phyloP scores from a whole-genome alignment of 768 basidiomycete species.

The Floccularia luteovirens region DNA sequence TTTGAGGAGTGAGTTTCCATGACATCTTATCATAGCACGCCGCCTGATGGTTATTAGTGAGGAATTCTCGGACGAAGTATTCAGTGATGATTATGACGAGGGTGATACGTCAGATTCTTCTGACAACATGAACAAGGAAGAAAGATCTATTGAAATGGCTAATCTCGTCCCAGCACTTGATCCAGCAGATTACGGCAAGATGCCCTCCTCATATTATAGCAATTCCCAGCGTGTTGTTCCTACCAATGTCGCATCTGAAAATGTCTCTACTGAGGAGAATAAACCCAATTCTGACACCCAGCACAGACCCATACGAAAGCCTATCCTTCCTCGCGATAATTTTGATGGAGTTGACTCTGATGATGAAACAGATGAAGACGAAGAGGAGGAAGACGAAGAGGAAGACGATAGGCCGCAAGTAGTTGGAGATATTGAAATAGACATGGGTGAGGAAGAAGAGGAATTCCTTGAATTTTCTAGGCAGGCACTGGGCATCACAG shows the following conservation, averaged over 20 bases:
- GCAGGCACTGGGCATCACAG: conserved; percentile 81
- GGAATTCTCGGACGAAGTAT: conserved; percentile 57
- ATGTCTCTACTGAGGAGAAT: conserved; percentile 4
- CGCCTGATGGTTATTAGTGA: conserved; percentile 37
- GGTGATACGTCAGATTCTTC: too few relatives aligned
- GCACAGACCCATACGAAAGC: conserved; percentile 55
- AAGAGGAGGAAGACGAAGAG: conserved; percentile 44
- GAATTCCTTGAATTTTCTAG: conserved; percentile 95
- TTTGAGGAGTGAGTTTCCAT: conserved; percentile 75
- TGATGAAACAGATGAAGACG: conserved; percentile 73
- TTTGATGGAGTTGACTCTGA: conserved; percentile 95
- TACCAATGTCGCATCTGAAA: conserved; percentile 34
- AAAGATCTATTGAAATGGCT: conserved; percentile 46
- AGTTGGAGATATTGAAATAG: conserved; percentile 77
- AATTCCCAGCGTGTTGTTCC: conserved; percentile 64
- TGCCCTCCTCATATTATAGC: conserved; percentile 63
- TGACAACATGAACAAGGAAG: conserved; percentile 35
- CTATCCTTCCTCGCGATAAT: conserved; percentile 72
- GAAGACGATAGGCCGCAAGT: conserved; percentile 83
- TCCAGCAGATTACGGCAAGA: conserved; percentile 82
- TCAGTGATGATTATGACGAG: conserved; percentile 49
- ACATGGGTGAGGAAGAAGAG: conserved; percentile 90
- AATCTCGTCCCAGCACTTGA: conserved; percentile 76
- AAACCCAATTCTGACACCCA: conserved; percentile 13
- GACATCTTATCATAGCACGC: conserved; percentile 1